Base-by-base conservation (phyloP, 768 basidiomycete species). In the Exsudoporus frostii region DNA sequence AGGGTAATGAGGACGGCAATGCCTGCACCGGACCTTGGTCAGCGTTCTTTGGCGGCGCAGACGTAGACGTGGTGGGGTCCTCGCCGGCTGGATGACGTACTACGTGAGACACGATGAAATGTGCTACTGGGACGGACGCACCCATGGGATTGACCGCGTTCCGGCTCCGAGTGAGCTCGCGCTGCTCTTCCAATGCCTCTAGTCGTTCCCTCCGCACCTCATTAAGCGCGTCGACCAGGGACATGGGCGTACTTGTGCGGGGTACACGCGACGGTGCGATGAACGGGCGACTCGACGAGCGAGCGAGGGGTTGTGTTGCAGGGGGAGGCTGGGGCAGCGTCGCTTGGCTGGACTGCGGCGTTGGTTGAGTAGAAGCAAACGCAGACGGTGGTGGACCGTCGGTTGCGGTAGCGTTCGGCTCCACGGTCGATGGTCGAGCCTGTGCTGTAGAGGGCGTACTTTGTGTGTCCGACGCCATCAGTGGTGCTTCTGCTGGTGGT, bases 261-360 rank as follows among this genome's bases (percentile, higher is more conserved):
- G 63, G 65, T 1, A 61, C 7, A 29, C 63, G 66, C 5, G 68
- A 65, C 13, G 66, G 66, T 11, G 53, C 55, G 33, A 67, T 65
- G 29, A 58, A 24, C 13, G 54, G 61, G 1, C 39, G 62, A 11
- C 51, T 48, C 8, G 59, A 30, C 4, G 58, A 27, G 13, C 40
- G 39, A 13, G 34, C 3, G 0, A 45, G 29, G 17, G 57, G 27
- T 33, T 53, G 60, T 1, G 53, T 45, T 9, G 48, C 56, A 3
- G 50, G 6, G 8, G 37, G 54, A 0, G 49, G 46, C 22, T 22
- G 49, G 7, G 33, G 20, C 4, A 17, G 25, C 3, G 45, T 32
- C 13, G 9, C 50, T 32, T 15, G 60, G 0, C 19, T 11, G 7
- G 47, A 55, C 17, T 30, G 20, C 2, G 32, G n/a, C 1, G 25